phyloP scores from a whole-genome alignment of 495 filamentous ascomycete species.

The Penicillium soppii region DNA sequence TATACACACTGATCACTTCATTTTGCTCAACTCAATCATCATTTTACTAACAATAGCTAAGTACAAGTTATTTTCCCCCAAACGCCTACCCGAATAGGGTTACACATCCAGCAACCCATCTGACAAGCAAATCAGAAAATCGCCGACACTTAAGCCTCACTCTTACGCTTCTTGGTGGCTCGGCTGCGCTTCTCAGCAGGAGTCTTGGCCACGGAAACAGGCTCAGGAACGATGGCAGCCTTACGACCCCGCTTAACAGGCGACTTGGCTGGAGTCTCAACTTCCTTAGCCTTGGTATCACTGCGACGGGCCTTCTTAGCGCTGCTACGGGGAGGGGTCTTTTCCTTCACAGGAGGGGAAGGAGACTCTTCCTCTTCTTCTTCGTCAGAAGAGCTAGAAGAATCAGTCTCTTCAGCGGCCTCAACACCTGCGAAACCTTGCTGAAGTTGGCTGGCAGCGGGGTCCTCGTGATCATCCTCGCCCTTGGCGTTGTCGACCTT shows the following conservation, averaged over 20 bases:
- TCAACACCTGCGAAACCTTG: constrained; percentile 56
- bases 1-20: too few species aligned
- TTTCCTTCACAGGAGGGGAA: constrained; percentile 45
- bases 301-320: constrained; percentile 51
- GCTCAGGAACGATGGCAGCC: constrained; percentile 37
- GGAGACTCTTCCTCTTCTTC: constrained; percentile 50
- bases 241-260: constrained; percentile 46
- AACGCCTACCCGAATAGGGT: constrained; percentile 3
- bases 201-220: constrained; percentile 29
- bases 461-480: constrained; percentile 58
- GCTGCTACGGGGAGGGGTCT: constrained; percentile 51
- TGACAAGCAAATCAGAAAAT: constrained; percentile 12
- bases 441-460: constrained; percentile 52
- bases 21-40: too few species aligned
- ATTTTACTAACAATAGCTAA: constrained; percentile 1
- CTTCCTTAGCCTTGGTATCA: constrained; percentile 46
- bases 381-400: too few species aligned
- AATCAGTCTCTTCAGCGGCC: constrained; percentile 34
- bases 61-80: not conserved
- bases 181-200: constrained; percentile 49
- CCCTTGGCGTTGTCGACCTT: constrained; percentile 24
- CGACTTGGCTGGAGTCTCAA: constrained; percentile 31
- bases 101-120: not conserved
- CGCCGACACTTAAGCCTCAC: constrained; percentile 35
- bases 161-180: constrained; percentile 74